Evolutionary conservation across 139 green algal species (phyloP).

Genomic region (Chlorella sp.): DNA sequence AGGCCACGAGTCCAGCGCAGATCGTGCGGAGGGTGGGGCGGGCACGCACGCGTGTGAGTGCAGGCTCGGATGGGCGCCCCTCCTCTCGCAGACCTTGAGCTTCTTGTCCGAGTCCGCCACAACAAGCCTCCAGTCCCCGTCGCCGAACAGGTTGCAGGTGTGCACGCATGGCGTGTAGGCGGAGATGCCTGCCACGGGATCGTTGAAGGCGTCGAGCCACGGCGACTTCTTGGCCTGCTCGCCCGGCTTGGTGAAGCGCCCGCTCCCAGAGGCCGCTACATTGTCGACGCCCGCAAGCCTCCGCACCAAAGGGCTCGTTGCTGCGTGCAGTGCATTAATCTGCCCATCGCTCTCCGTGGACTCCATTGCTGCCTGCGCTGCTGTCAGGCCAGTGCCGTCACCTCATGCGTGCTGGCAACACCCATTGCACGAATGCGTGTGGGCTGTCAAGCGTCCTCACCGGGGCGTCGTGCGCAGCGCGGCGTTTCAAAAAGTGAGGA

Average conservation of each 20-base stretch:
- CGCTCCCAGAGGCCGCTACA: too few relatives aligned
- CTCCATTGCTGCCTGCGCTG: background rate
- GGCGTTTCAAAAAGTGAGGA: too few relatives aligned
- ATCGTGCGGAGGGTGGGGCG: background rate
- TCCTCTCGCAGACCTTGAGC: slow-evolving; percentile 41
- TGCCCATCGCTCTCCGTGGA: background rate
- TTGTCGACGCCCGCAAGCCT: background rate
- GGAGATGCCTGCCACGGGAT: slow-evolving; percentile 46
- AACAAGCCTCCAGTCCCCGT: slow-evolving; percentile 61
- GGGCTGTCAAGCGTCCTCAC: too few relatives aligned
- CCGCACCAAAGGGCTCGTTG: background rate
- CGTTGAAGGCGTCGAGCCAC: slow-evolving; percentile 2
- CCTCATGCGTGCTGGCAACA: too few relatives aligned
- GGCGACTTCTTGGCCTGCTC: background rate
- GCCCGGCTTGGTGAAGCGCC: background rate
- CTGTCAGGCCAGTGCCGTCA: background rate
- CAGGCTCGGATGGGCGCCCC: background rate
- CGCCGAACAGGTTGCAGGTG: slow-evolving; percentile 56
- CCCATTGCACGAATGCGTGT: too few relatives aligned
- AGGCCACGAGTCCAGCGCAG: too few relatives aligned
- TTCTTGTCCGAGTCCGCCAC: slow-evolving; percentile 59
- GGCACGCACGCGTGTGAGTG: background rate
- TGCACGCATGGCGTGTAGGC: slow-evolving; percentile 45
- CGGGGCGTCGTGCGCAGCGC: too few relatives aligned
- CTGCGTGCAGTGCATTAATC: background rate